Base-by-base conservation (phyloP, 2,329 filamentous ascomycete species). In the Epichloe coenophiala region DNA sequence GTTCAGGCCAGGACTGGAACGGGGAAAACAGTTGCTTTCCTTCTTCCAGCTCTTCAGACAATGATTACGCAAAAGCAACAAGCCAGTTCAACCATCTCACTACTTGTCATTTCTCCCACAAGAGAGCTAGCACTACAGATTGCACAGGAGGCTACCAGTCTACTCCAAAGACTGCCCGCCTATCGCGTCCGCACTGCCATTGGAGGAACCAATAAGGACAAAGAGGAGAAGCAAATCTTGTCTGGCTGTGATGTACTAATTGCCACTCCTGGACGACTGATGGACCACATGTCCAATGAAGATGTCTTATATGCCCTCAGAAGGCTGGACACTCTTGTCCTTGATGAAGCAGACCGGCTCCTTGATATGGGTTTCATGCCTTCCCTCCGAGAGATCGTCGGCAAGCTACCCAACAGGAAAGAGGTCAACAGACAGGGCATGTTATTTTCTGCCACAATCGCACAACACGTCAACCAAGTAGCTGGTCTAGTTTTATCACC, bases 1-100 rank as follows among this genome's bases (percentile, higher is more conserved):
- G 88, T 87, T 6, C 88, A 93, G 66, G 88, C 88, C 48, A 90
- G 86, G 70, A 94, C 88, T 1, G 88, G 88, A 57, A 94, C 88
- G 0, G 88, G 88, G 58, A 94, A 94, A 70, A 94, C 88, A 0
- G 67, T 93, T 50, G 88, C 84, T 45, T 94, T 94, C 68, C 73
- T 94, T 37, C 71, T 93, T 3, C 88, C 88, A n/a, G 77, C 86
- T n/a, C 70, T 94, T 37, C 85, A 93, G 64, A 85, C 79, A 53
- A 83, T 93, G 60, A 71, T 91, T 58, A 68, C 66, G 47, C 65
- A 64, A 51, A 64, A 65, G 49, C 54, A 58, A 23, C 57, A 58
- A 13, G 51, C 55, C 9, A 65, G 54, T 33, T 63, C 60, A 54
- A 73, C 65, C 61, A 71, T 84, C 36, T 76, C 78, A 13, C 69